Evolutionary conservation across 1,284 basidiomycete genomes (phyloP).

Genomic region (Ustilago crameri): DNA sequence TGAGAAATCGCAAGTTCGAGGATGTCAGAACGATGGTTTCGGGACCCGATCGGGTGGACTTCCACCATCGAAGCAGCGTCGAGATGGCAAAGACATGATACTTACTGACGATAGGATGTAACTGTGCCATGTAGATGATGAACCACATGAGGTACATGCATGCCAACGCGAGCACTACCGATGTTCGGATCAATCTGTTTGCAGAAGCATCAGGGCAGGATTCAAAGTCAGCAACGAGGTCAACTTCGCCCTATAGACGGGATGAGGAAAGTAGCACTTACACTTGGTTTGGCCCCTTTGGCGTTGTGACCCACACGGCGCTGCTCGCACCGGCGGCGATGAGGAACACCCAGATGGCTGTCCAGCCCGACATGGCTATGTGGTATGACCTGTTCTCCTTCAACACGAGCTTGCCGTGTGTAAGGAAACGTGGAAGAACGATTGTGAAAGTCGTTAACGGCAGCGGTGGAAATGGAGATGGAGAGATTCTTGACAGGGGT

Average conservation of each 20-base stretch:
- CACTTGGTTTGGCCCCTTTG: conserved; percentile 68
- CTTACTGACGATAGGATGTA: conserved; percentile 68
- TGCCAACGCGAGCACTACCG: conserved; percentile 57
- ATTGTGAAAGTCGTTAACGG: neutral
- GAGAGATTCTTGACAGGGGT: neutral
- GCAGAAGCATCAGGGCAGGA: too few species aligned
- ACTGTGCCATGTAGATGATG: conserved; percentile 67
- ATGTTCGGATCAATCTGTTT: conserved; percentile 62
- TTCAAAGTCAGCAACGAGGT: neutral
- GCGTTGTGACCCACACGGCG: conserved; percentile 56
- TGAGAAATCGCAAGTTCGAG: neutral
- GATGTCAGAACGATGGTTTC: neutral
- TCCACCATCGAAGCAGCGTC: neutral
- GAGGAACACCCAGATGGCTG: conserved; percentile 62
- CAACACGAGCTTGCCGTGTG: neutral
- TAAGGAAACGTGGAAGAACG: neutral
- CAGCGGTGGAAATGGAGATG: conserved; percentile 5
- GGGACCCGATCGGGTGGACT: neutral
- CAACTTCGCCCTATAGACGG: neutral
- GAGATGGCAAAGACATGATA: conserved; percentile 4
- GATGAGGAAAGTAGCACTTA: conserved; percentile 29
- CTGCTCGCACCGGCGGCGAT: conserved; percentile 50
- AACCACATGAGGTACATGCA: conserved; percentile 68
- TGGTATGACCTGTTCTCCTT: neutral
- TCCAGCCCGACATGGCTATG: conserved; percentile 65